These are phyloP conservation scores for Calocera viscosa DNA, from an alignment of 768 basidiomycete species.

Conservation along the genomic window DNA sequence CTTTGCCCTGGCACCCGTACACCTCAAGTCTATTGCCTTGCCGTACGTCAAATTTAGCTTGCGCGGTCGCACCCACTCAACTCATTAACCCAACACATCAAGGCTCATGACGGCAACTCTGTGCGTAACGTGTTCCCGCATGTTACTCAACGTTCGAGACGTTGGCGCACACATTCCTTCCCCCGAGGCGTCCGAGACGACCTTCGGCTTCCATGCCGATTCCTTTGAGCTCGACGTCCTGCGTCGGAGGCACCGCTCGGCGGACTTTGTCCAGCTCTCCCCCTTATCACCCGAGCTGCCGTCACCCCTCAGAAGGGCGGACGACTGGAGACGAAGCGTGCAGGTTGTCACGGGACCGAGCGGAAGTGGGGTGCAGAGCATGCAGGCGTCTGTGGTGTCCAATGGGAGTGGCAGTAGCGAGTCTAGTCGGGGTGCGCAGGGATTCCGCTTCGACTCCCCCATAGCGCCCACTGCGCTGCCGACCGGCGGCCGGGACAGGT, in stretches of 20 bases:
- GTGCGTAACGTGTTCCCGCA: constrained; percentile 3
- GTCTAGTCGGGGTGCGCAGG: not conserved
- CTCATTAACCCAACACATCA: too few species aligned
- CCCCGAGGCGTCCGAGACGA: not conserved
- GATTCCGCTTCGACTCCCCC: not conserved
- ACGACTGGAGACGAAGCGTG: not conserved
- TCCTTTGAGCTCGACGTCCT: not conserved
- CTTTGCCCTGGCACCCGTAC: not conserved
- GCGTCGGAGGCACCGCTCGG: not conserved
- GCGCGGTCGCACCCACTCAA: not conserved
- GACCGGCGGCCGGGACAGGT: not conserved
- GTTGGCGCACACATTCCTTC: not conserved
- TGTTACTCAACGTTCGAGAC: not conserved
- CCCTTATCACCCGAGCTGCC: not conserved
- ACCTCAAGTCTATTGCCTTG: not conserved
- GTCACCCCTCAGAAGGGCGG: not conserved
- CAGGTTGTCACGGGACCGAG: not conserved
- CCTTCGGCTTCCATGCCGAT: not conserved
- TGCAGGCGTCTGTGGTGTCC: not conserved
- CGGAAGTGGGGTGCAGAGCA: not conserved
- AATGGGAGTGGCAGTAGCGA: not conserved
- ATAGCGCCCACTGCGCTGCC: not conserved
- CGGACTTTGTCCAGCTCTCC: not conserved
- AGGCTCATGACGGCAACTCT: constrained; percentile 1
- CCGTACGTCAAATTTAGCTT: not conserved